These are phyloP conservation scores for Carex arenaria DNA, from an alignment of 202 grass and related monocot species.

Conservation along the genomic window DNA sequence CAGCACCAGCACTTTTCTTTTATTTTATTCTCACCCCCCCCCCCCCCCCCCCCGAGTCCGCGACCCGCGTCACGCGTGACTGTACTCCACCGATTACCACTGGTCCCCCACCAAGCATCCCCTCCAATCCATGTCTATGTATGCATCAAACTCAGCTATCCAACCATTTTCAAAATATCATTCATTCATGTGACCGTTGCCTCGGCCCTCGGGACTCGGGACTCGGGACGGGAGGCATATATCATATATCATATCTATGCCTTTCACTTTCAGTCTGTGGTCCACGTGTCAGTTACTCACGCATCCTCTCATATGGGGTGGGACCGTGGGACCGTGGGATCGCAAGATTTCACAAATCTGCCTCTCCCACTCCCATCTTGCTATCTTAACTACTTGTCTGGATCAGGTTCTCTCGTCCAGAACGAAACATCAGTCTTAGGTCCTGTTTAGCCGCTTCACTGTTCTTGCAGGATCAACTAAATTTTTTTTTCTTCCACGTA, in stretches of 20 bases:
- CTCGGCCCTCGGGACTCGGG: too few species aligned
- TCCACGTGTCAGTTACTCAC: background rate
- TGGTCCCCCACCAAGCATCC: background rate
- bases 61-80: background rate
- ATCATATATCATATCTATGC: too few species aligned
- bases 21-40: background rate
- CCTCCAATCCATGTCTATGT: background rate
- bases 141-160: background rate
- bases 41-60: background rate
- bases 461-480: too few species aligned
- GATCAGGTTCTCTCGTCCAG: background rate
- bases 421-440: background rate
- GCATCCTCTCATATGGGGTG: background rate
- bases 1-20: background rate
- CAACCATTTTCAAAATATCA: too few species aligned
- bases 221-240: too few species aligned
- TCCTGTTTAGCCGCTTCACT: too few species aligned
- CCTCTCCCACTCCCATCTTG: background rate
- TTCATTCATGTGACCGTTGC: slow-evolving; percentile 7
- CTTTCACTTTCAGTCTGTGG: background rate
- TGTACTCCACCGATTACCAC: background rate
- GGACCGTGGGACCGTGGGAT: too few species aligned
- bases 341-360: background rate
- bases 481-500: too few species aligned
- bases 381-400: background rate